Percentiles rank a stretch among this genome's conserved stretches.
Conservation (phyloP, 192 early-diverging fungal genomes). For the Coemansia sp. region DNA sequence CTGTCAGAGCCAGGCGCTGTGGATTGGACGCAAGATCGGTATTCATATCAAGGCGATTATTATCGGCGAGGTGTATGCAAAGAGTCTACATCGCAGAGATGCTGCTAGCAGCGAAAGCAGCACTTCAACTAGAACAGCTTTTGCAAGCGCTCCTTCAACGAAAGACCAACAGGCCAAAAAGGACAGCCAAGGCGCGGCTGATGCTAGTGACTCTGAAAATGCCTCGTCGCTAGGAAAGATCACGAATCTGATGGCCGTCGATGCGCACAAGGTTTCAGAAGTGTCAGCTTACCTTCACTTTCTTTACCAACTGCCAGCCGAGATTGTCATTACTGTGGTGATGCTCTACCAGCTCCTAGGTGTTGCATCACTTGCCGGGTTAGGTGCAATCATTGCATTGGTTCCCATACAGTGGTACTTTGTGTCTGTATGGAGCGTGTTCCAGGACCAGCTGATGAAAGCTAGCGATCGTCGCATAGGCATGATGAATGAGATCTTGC, state of each 20-base stretch:
- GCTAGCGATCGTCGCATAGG: slow-evolving; percentile 76
- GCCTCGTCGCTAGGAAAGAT: slow-evolving; percentile 62
- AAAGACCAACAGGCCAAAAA: background rate
- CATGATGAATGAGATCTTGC: slow-evolving; percentile 80
- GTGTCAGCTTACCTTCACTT: slow-evolving; percentile 59
- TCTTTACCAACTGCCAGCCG: slow-evolving; percentile 64
- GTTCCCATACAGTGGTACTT: slow-evolving; percentile 61
- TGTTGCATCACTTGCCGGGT: slow-evolving; percentile 72
- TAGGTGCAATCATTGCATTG: slow-evolving; percentile 65
- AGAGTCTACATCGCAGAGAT: slow-evolving; percentile 63
- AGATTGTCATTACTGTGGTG: slow-evolving; percentile 65
- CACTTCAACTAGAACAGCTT: background rate
- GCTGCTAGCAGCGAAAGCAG: slow-evolving; percentile 23
- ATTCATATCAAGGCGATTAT: slow-evolving; percentile 67
- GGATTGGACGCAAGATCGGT: slow-evolving; percentile 70
- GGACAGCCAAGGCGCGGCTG: slow-evolving; percentile 27
- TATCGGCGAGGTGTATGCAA: slow-evolving; percentile 72
- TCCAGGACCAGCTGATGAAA: slow-evolving; percentile 64
- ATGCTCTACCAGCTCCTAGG: slow-evolving; percentile 80
- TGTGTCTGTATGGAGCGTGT: slow-evolving; percentile 54
- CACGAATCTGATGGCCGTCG: slow-evolving; percentile 73
- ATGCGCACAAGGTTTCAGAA: slow-evolving; percentile 67
- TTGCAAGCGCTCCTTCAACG: background rate
- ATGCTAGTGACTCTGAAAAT: slow-evolving; percentile 35
- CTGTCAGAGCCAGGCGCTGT: slow-evolving; percentile 67